Evolutionary conservation across 108 stramenopile species (phyloP), one percentile per base, ranked within the genome.

Genomic region (Fragilaria radians): DNA sequence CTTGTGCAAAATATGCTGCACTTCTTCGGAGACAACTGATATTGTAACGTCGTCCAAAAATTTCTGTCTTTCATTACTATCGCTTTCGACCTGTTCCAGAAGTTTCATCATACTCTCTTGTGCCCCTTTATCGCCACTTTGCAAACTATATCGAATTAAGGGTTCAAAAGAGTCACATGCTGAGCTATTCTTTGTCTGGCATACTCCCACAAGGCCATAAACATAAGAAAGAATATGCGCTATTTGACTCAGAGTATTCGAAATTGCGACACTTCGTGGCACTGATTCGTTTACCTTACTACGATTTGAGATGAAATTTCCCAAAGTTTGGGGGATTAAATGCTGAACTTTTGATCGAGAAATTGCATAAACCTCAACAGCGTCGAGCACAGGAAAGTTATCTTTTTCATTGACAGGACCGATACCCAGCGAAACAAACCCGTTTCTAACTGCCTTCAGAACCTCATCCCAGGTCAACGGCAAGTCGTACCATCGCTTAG

Each of bases 401-500:
- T 63, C 45, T 25, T 60, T 42, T 29, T 86, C 82, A 22, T 76
- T 67, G 24, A 80, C 63, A 32, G 70, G 66, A 5, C 71, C 78
- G 45, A 91, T 72, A 50, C 64, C 63, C 22, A 88, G 47, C 23
- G 83, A 61, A 24, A 86, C 72, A 49, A 71, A 73, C 5, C 91
- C 91, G 52, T 64, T 83, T 58, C 85, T 66, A 3, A 79, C 47
- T 0, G 67, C 80, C 30, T 85, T 63, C 5, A 81, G 66, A 56
- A 86, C 81, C 59, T 93, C 91, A 48, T 89, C 91, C 25, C 77
- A 73, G 14, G 88, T 85, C 2, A 93, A 57, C 48, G 77, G 73
- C 30, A 89, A 51, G 52, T 84, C 80, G 58, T 93, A 89, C 91
- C 91, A 93, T 22, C 83, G 74, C 68, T 84, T 87, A 14, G 68